These are phyloP conservation scores for Pichia sp. DNA, from an alignment of 1,139 yeast genomes.

Conservation along the genomic window DNA sequence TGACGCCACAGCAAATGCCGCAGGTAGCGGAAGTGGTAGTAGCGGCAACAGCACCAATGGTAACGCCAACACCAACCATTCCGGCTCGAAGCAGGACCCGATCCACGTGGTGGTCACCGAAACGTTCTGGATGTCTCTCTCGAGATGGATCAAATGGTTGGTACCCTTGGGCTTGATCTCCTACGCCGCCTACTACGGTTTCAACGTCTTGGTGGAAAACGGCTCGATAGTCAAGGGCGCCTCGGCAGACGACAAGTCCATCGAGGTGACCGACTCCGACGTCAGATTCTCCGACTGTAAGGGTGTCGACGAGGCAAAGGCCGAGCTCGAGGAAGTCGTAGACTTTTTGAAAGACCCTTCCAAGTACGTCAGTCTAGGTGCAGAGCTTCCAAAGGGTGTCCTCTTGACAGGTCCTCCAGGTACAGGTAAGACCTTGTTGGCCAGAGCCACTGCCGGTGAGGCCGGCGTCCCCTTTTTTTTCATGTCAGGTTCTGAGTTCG, in stretches of 20 bases:
- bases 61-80: constrained; percentile 4
- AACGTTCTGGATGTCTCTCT: constrained; percentile 66
- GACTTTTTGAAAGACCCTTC: constrained; percentile 95
- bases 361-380: constrained; percentile 93
- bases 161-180: constrained; percentile 71
- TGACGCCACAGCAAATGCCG: constrained; percentile 3
- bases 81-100: constrained; percentile 51
- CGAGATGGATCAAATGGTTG: constrained; percentile 89
- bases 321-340: constrained; percentile 94
- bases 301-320: constrained; percentile 98
- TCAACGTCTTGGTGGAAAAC: constrained; percentile 77
- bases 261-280: constrained; percentile 81
- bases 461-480: constrained; percentile 98
- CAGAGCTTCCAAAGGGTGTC: constrained; percentile 95
- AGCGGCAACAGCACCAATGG: neutral
- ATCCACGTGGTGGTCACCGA: constrained; percentile 89
- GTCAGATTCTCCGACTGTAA: constrained; percentile 91
- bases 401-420: constrained; percentile 98
- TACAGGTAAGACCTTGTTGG: constrained; percentile 95
- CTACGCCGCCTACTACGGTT: constrained; percentile 71
- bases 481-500: constrained; percentile 98
- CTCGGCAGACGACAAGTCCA: constrained; percentile 69
- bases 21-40: constrained; percentile 9
- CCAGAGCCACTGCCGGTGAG: constrained; percentile 98
- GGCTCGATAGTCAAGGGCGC: constrained; percentile 78